phyloP scores from a whole-genome alignment of 2,329 filamentous ascomycete genomes.

The Ustulina deusta region DNA sequence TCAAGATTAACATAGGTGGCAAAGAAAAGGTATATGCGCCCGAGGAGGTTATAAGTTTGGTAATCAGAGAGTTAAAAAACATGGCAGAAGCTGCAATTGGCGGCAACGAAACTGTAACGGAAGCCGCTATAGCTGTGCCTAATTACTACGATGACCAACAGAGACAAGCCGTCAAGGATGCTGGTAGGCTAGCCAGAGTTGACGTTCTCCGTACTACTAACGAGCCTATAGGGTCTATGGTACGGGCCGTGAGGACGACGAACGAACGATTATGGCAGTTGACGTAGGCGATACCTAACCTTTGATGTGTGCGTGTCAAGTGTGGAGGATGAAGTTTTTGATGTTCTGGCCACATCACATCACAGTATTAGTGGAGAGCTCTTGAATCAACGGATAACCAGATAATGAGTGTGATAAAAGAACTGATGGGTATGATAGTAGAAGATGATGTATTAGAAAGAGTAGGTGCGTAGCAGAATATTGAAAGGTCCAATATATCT shows the following conservation, averaged over 20 bases:
- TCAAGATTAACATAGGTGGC: not conserved
- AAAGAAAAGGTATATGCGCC: not conserved
- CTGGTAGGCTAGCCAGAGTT: slow-evolving; percentile 4
- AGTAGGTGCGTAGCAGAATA: no score
- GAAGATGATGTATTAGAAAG: no score
- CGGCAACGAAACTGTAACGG: not conserved
- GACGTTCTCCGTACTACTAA: not conserved
- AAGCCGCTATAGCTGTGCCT: not conserved
- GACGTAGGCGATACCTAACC: slow-evolving; percentile 13
- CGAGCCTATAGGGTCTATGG: not conserved
- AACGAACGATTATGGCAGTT: slow-evolving; percentile 6
- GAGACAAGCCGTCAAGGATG: slow-evolving; percentile 6
- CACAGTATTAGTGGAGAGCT: not conserved
- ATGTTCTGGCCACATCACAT: not conserved
- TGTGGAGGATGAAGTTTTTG: not conserved
- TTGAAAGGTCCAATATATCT: no score
- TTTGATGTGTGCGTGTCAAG: slow-evolving; percentile 6
- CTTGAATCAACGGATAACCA: not conserved
- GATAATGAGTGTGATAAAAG: not conserved
- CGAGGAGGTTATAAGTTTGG: slow-evolving; percentile 7
- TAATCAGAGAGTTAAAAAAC: slow-evolving; percentile 8
- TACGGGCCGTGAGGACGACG: not conserved
- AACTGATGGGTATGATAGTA: not conserved
- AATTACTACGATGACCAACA: slow-evolving; percentile 1
- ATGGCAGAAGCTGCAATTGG: slow-evolving; percentile 9